phyloP scores from a whole-genome alignment of 2,329 filamentous ascomycete species.

The Zalaria sp. region DNA sequence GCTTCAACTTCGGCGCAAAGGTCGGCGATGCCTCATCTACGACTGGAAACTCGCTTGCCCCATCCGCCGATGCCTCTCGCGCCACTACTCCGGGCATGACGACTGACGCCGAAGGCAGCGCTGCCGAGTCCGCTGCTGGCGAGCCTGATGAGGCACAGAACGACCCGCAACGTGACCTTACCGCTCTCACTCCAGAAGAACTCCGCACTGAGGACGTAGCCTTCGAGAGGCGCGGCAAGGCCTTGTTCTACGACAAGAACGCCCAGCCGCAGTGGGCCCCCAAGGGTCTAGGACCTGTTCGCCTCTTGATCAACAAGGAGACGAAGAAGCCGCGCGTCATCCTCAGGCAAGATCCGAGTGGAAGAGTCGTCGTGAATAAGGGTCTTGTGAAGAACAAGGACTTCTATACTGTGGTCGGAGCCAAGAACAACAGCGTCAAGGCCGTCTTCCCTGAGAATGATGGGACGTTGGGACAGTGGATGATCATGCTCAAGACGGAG shows the following conservation, averaged over 20 bases:
- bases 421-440: conserved; percentile 33
- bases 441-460: conserved; percentile 34
- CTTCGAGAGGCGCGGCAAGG: conserved; percentile 55
- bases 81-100: conserved; percentile 32
- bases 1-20: conserved; percentile 26
- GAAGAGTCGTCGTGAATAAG: conserved; percentile 61
- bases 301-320: conserved; percentile 59
- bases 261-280: conserved; percentile 48
- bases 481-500: conserved; percentile 52
- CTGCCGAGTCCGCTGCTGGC: conserved; percentile 13
- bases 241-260: conserved; percentile 43
- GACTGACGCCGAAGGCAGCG: conserved; percentile 21
- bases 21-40: conserved; percentile 18
- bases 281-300: conserved; percentile 57
- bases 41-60: conserved; percentile 11
- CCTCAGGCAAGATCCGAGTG: conserved; percentile 60
- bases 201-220: conserved; percentile 51
- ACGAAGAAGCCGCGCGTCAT: conserved; percentile 55
- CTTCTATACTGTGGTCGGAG: conserved; percentile 14
- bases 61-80: conserved; percentile 25
- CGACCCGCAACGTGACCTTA: conserved; percentile 47
- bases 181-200: conserved; percentile 49
- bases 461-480: conserved; percentile 54
- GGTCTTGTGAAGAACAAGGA: conserved; percentile 47
- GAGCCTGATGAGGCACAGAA: conserved; percentile 14